Conservation (phyloP, 306 rosid species). For the Trifolium dubium region DNA sequence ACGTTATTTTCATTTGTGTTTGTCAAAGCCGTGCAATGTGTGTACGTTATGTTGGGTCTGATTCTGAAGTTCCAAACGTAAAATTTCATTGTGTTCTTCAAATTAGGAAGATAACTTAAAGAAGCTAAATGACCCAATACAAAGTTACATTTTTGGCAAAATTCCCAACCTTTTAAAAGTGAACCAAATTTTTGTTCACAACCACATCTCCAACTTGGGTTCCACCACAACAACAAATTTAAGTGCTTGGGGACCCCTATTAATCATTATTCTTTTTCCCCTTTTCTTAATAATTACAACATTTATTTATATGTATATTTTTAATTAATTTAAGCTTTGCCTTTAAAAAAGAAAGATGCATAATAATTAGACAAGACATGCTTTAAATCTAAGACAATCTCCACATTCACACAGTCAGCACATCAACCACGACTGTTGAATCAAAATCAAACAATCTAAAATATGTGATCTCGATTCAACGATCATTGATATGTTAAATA, state of each 20-base stretch:
- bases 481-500: too few species aligned
- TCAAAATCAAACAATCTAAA: background rate
- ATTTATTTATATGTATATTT: background rate
- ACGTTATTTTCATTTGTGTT: conserved; percentile 26
- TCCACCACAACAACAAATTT: conserved; percentile 42
- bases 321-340: conserved; percentile 14
- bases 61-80: conserved; percentile 26
- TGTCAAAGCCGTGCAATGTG: conserved; percentile 39
- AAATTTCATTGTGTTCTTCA: conserved; percentile 12
- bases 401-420: background rate
- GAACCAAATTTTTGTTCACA: conserved; percentile 24
- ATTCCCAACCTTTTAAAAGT: conserved; percentile 33
- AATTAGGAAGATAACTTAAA: conserved; percentile 30
- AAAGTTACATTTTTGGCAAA: conserved; percentile 37
- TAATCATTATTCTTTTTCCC: conserved; percentile 21
- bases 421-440: background rate
- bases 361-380: conserved; percentile 51
- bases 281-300: conserved; percentile 6
- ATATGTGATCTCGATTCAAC: too few species aligned
- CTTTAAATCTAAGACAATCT: background rate
- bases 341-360: conserved; percentile 29
- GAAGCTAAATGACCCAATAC: conserved; percentile 9
- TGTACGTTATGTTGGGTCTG: conserved; percentile 43
- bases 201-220: conserved; percentile 35
- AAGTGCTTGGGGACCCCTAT: conserved; percentile 62